Evolutionary conservation across 805 yeast genomes (phyloP), one percentile per base, ranked within the genome.

Genomic region (Monosporozyma aquatica): DNA sequence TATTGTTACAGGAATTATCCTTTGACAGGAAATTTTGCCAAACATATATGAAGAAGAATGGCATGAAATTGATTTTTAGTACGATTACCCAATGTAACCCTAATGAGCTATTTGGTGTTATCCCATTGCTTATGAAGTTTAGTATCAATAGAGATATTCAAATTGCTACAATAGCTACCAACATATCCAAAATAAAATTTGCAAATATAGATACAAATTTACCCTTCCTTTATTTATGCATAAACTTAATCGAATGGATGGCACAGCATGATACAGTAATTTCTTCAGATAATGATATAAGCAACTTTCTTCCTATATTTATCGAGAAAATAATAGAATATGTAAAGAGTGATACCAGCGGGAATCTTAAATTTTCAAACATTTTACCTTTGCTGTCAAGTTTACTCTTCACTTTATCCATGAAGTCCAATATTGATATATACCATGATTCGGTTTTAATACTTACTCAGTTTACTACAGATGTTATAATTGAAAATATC

Each of bases 181-280:
- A 17, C 13, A 20, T 32, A 2, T 18, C 35, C 7, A 18, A 9
- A 3, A 32, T 18, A 3, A 21, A 32, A 32, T 32, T 18, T 18
- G 22, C 22, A 6, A 32, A 18, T 11, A 9, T 5, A 7, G 22
- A 7, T 66, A 18, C 22, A 17, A 32, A 32, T 32, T 13, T 32
- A 32, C 22, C 35, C 6, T 66, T 77, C 17, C 50, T 62, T 27
- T 54, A 54, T 38, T 44, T 66, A 21, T 51, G 62, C 1, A 43
- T 75, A 6, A 58, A 60, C 52, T 39, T 59, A 7, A 47, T 65
- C 10, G 69, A 65, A 36, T 63, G 66, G 67, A 50, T 57, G n/a
- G 64, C 61, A 0, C 39, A 61, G 11, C 55, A 65, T 46, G 69
- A 65, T 36, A 18, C 18, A 60, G 62, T 26, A 49, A 47, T 17